Evolutionary conservation across 2,329 filamentous ascomycete genomes (phyloP), one percentile per base, ranked within the genome.

Genomic region (Penicillium expansum): DNA sequence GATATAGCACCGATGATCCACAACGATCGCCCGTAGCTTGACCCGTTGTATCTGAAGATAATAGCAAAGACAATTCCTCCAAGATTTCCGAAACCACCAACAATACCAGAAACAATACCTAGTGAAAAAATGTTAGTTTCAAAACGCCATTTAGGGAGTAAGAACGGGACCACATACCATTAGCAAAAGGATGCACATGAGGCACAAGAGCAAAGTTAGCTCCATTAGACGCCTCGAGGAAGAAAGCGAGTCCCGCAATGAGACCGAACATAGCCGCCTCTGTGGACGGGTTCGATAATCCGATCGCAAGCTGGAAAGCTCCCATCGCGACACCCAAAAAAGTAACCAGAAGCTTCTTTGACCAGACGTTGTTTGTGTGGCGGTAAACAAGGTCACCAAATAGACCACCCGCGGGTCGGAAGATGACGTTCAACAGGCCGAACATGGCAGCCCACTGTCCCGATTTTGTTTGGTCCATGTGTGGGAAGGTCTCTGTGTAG

Each of bases 141-240:
- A 58, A 49, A 27, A n/a, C 4, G 16, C 6, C 5, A 24, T n/a
- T 9, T 11, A 35, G 20, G 22, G 67, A 48, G 9, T 39, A 14
- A 1, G 1, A 27, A 68, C 7, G 10, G 27, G 11, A 18, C 33
- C 24, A 66, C 73, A 68, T 77, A 73, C 91, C 92, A 73, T 96
- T 96, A 58, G 91, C 90, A 59, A 82, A 83, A 1, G 91, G 90
- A 73, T 92, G 89, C 1, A 96, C 88, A 70, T 96, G 92, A 4
- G 92, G 91, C 24, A 96, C 88, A 6, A 96, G 82, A 0, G 90
- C 85, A 74, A 94, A 96, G 76, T 90, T 94, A 39, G 90, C 86
- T 0, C 92, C 92, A 70, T 96, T 96, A 41, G 86, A 87, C 2
- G 89, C 90, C 72, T 95, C 91, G 42, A 92, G 76, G 77, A 96